Percentiles rank a stretch among this genome's conserved stretches.
These are phyloP conservation scores for Suillus brevipes DNA, from an alignment of 768 basidiomycete genomes.

Conservation along the genomic window DNA sequence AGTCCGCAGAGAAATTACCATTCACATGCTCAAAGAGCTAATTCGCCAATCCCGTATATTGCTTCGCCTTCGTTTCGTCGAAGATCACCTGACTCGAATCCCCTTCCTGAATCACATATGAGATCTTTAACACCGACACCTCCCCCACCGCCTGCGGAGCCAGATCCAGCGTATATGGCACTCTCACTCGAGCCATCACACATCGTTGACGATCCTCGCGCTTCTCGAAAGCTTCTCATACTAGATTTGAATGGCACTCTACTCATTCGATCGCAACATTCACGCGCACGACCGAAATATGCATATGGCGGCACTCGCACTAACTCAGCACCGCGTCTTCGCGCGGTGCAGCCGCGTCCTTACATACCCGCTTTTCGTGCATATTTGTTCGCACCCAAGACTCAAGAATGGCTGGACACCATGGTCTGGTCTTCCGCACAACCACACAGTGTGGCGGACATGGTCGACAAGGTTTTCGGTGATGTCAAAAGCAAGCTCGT, in stretches of 20 bases:
- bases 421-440: slow-evolving; percentile 92
- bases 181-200: slow-evolving; percentile 31
- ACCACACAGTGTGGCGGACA: slow-evolving; percentile 73
- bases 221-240: slow-evolving; percentile 62
- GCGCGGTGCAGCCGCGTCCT: slow-evolving; percentile 57
- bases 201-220: slow-evolving; percentile 24
- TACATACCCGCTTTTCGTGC: slow-evolving; percentile 61
- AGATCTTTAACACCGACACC: slow-evolving; percentile 13
- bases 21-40: background rate
- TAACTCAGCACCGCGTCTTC: slow-evolving; percentile 23
- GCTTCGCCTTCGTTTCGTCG: slow-evolving; percentile 12
- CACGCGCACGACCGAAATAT: slow-evolving; percentile 20
- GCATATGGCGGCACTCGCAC: slow-evolving; percentile 2
- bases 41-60: slow-evolving; percentile 7
- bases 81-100: slow-evolving; percentile 10
- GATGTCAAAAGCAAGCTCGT: slow-evolving; percentile 41
- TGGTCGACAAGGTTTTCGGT: slow-evolving; percentile 67
- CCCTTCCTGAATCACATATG: background rate
- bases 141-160: slow-evolving; percentile 16
- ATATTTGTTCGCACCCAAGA: slow-evolving; percentile 63
- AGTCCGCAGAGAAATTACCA: slow-evolving; percentile 3
- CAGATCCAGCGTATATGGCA: slow-evolving; percentile 39
- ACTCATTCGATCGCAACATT: slow-evolving; percentile 54
- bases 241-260: slow-evolving; percentile 79
- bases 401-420: slow-evolving; percentile 70